Evolutionary conservation across 2,329 filamentous ascomycete species (phyloP).

Genomic region (Leptographium wingfieldii): DNA sequence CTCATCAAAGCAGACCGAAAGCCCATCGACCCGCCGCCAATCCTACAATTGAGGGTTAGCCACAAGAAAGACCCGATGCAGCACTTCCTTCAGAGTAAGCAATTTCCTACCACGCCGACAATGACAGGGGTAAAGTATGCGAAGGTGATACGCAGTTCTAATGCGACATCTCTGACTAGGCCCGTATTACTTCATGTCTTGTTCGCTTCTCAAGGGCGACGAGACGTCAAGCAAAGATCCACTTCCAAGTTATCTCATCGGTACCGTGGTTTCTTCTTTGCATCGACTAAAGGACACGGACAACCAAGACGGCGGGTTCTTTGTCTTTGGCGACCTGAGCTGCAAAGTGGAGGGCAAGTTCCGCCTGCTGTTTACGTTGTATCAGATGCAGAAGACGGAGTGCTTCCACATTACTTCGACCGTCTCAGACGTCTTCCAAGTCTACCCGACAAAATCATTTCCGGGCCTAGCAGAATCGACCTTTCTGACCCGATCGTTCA

Average conservation of each 20-base stretch:
- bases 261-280: conserved; percentile 67
- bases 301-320: conserved; percentile 71
- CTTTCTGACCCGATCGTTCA: conserved; percentile 70
- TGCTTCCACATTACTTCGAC: conserved; percentile 26
- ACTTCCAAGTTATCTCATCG: conserved; percentile 45
- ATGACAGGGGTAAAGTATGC: too few species aligned
- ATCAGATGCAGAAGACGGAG: conserved; percentile 45
- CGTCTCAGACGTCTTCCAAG: conserved; percentile 56
- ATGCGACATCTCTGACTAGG: conserved; percentile 16
- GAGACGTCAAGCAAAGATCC: conserved; percentile 26
- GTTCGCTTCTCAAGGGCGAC: conserved; percentile 28
- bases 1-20: conserved; percentile 50
- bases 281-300: conserved; percentile 69
- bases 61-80: conserved; percentile 31
- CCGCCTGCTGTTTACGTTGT: conserved; percentile 64
- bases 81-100: conserved; percentile 46
- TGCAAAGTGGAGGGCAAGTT: conserved; percentile 62
- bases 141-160: not conserved
- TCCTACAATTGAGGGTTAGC: conserved; percentile 55
- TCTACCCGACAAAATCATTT: conserved; percentile 49
- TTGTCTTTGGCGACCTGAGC: conserved; percentile 82
- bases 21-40: conserved; percentile 77
- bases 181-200: conserved; percentile 37
- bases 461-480: conserved; percentile 51
- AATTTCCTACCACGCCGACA: not conserved